Conservation (phyloP, 345 rosid species). For the Clausena lansium region DNA sequence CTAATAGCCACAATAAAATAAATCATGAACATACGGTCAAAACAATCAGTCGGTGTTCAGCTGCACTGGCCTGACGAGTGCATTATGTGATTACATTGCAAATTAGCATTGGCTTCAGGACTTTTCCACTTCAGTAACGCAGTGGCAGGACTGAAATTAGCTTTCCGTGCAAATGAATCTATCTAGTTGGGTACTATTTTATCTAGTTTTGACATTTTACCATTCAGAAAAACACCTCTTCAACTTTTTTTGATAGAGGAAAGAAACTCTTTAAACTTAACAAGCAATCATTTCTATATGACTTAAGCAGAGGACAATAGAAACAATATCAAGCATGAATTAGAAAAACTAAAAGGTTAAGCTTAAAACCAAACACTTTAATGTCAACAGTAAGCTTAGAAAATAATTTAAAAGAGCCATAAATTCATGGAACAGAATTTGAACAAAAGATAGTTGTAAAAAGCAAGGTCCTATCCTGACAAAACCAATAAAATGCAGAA, state of each 20-base stretch:
- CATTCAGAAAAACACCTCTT: neutral
- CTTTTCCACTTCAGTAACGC: neutral
- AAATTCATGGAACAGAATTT: neutral
- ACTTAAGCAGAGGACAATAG: neutral
- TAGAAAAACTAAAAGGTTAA: neutral
- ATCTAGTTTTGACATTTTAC: neutral
- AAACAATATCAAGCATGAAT: neutral
- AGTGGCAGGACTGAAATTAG: neutral
- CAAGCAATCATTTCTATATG: neutral
- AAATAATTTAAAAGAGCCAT: neutral
- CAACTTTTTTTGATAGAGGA: neutral
- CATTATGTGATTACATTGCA: neutral
- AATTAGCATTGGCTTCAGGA: neutral
- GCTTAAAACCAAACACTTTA: neutral
- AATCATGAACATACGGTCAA: neutral
- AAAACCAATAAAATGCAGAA: constrained; percentile 5
- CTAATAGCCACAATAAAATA: neutral
- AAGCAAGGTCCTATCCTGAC: neutral
- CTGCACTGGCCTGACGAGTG: neutral
- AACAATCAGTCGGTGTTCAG: neutral
- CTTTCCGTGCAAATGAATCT: neutral
- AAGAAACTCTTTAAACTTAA: neutral
- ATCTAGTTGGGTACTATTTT: neutral
- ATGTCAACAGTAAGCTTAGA: neutral
- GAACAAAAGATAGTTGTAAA: neutral